These are phyloP conservation scores for Vigna nakashimae DNA, from an alignment of 306 rosid species.

Conservation along the genomic window DNA sequence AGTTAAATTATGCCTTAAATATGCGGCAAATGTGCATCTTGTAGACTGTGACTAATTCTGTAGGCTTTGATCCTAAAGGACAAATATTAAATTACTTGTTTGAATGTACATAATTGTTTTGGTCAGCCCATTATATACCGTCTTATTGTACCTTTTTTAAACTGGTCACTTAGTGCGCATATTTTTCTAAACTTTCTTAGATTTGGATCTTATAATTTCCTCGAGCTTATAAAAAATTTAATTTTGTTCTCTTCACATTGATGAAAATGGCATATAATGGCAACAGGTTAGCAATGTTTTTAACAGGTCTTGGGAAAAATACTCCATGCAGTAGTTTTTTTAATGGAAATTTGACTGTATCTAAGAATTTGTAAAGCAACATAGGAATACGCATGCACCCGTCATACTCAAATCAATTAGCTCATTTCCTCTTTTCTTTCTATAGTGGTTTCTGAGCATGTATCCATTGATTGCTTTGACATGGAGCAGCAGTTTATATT, in stretches of 20 bases:
- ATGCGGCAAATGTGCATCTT: not conserved
- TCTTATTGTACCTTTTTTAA: not conserved
- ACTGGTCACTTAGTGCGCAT: not conserved
- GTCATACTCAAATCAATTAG: not conserved
- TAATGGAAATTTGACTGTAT: not conserved
- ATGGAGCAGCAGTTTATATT: not conserved
- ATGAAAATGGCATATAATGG: not conserved
- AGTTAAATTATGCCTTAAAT: not conserved
- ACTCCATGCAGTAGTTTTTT: not conserved
- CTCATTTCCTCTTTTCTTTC: not conserved
- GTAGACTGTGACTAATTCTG: not conserved
- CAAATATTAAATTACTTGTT: not conserved
- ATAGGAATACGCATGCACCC: not conserved
- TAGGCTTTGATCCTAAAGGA: not conserved
- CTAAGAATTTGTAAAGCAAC: conserved; percentile 3
- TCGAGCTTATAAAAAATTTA: not conserved
- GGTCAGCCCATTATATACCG: not conserved
- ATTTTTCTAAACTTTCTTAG: not conserved
- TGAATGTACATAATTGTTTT: not conserved
- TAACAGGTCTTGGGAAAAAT: not conserved
- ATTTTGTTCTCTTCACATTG: not conserved
- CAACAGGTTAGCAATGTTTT: not conserved
- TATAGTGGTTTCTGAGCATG: not conserved
- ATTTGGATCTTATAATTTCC: not conserved
- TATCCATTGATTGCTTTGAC: conserved; percentile 5